Evolutionary conservation across 2,329 filamentous ascomycete species (phyloP).

Genomic region (Alternaria ventricosa): DNA sequence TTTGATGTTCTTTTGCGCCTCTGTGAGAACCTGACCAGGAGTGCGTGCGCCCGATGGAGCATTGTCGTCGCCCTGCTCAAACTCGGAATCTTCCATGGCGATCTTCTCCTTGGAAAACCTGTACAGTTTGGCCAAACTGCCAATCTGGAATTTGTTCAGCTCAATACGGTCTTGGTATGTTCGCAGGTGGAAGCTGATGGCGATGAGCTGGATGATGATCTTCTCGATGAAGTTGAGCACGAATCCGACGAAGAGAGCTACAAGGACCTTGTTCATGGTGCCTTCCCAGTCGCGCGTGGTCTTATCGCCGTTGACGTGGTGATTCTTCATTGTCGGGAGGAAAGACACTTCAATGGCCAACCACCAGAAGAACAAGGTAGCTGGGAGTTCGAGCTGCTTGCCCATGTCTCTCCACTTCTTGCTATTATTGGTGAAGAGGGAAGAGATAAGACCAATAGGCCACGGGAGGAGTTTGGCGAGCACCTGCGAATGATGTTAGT

Average conservation of each 20-base stretch:
- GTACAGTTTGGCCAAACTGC: slow-evolving; percentile 69
- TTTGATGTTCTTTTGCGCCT: slow-evolving; percentile 75
- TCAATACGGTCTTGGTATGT: slow-evolving; percentile 92
- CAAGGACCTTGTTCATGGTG: slow-evolving; percentile 83
- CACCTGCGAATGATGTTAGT: slow-evolving; percentile 51
- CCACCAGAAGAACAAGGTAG: slow-evolving; percentile 91
- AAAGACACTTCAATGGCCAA: slow-evolving; percentile 86
- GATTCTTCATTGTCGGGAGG: slow-evolving; percentile 77
- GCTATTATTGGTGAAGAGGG: slow-evolving; percentile 80
- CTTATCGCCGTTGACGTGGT: slow-evolving; percentile 62
- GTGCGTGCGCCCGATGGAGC: slow-evolving; percentile 69
- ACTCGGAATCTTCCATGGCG: slow-evolving; percentile 76
- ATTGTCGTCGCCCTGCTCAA: slow-evolving; percentile 61
- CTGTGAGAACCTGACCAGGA: slow-evolving; percentile 73
- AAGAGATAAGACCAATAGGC: slow-evolving; percentile 68
- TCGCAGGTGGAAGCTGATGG: slow-evolving; percentile 87
- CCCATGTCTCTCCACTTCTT: slow-evolving; percentile 96
- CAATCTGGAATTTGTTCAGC: slow-evolving; percentile 89
- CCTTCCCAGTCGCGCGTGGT: slow-evolving; percentile 71
- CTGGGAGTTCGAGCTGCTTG: slow-evolving; percentile 81
- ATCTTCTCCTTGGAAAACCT: slow-evolving; percentile 69
- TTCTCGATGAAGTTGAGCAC: slow-evolving; percentile 88
- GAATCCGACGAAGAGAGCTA: slow-evolving; percentile 80
- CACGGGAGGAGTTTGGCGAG: slow-evolving; percentile 69
- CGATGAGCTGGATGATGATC: slow-evolving; percentile 92